phyloP scores from a whole-genome alignment of 805 yeast genomes.

The Tetrapisispora taiwanensis region DNA sequence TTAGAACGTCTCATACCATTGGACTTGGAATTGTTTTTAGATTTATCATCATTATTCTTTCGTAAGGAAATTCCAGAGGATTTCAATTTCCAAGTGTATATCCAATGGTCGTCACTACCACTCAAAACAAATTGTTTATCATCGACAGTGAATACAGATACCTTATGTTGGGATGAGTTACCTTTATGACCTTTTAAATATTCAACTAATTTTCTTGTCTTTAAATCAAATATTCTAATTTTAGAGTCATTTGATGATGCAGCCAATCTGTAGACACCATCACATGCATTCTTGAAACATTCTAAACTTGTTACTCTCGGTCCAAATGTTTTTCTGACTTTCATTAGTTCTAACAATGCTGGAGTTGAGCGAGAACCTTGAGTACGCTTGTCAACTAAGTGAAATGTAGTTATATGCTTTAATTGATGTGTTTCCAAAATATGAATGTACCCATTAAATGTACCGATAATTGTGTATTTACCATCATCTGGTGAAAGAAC shows the following conservation, averaged over 20 bases:
- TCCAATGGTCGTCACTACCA: constrained; percentile 84
- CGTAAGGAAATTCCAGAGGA: not conserved
- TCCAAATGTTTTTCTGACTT: constrained; percentile 22
- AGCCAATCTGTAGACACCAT: constrained; percentile 35
- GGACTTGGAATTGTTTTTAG: not conserved
- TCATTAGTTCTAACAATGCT: not conserved
- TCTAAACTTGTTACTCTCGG: constrained; percentile 72
- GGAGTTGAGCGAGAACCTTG: constrained; percentile 5
- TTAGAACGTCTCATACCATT: constrained; percentile 6
- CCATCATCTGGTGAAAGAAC: constrained; percentile 63
- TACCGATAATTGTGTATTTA: constrained; percentile 54
- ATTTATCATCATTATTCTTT: not conserved
- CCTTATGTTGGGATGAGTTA: constrained; percentile 59
- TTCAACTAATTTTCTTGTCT: constrained; percentile 45
- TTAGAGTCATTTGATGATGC: constrained; percentile 78
- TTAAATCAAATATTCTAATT: constrained; percentile 53
- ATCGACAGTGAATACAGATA: constrained; percentile 24
- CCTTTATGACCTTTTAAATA: constrained; percentile 67
- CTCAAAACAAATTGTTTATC: constrained; percentile 36
- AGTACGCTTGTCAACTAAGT: constrained; percentile 34
- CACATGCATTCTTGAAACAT: constrained; percentile 29
- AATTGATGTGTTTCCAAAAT: constrained; percentile 58
- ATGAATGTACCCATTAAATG: constrained; percentile 61
- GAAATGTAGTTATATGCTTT: constrained; percentile 35
- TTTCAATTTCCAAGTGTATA: constrained; percentile 57